These are phyloP conservation scores for Bidens hawaiensis DNA, from an alignment of 140 eudicot genomes.

Conservation along the genomic window DNA sequence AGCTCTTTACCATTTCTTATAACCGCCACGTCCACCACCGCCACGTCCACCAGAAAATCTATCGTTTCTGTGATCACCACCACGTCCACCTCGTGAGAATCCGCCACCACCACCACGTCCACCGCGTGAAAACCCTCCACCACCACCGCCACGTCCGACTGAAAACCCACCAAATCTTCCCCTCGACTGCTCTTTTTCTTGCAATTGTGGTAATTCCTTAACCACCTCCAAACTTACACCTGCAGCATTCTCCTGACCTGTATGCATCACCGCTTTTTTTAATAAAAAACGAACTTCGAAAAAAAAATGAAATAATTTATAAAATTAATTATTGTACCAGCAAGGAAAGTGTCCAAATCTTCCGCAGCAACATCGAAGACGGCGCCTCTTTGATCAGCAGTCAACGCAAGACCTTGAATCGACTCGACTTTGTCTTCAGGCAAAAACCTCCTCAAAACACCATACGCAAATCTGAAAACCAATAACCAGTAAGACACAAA, in stretches of 20 bases:
- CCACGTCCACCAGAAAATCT: constrained; percentile 39
- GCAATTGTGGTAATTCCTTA: constrained; percentile 63
- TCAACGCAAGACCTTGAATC: constrained; percentile 72
- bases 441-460: constrained; percentile 66
- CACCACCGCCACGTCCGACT: constrained; percentile 18
- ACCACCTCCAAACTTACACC: constrained; percentile 80
- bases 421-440: constrained; percentile 83
- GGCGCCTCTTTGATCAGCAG: constrained; percentile 76
- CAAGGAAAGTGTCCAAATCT: constrained; percentile 65
- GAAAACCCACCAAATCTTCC: constrained; percentile 49
- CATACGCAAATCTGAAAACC: constrained; percentile 55
- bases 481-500: not conserved
- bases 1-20: constrained; percentile 46
- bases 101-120: constrained; percentile 26
- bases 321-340: constrained; percentile 32
- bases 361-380: constrained; percentile 68
- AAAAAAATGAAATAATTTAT: not conserved
- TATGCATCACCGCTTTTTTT: not conserved
- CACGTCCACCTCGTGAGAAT: constrained; percentile 25
- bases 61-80: constrained; percentile 30
- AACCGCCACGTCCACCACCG: constrained; percentile 35
- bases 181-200: constrained; percentile 64
- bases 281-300: not conserved
- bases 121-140: constrained; percentile 33
- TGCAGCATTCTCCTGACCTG: constrained; percentile 73